A percentile compares a stretch with the other conserved stretches of the same genome.
Conservation (phyloP, 2,329 filamentous ascomycete species). For the Verticillium dahliae region DNA sequence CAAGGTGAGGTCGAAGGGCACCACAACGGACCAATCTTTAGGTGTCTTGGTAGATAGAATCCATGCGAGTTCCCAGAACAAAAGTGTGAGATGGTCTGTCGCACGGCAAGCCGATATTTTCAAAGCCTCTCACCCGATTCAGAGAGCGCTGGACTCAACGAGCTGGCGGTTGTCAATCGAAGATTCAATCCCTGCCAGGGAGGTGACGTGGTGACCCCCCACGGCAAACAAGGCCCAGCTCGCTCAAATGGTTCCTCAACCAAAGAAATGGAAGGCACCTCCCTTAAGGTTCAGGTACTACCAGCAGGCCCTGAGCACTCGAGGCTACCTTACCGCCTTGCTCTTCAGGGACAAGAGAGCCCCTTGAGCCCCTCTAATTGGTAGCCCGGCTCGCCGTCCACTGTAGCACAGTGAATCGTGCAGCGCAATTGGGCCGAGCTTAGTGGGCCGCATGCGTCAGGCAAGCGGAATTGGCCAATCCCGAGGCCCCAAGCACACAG, state of each 20-base stretch:
- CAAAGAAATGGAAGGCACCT: too few relatives aligned
- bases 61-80: too few relatives aligned
- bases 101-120: too few relatives aligned
- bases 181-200: neutral
- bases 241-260: neutral
- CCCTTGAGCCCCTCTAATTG: neutral
- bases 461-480: conserved; percentile 2
- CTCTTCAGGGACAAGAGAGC: neutral
- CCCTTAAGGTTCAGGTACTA: too few relatives aligned
- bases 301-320: neutral
- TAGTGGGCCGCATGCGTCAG: neutral
- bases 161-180: too few relatives aligned
- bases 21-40: too few relatives aligned
- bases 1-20: too few relatives aligned
- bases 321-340: neutral
- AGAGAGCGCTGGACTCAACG: too few relatives aligned
- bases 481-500: neutral
- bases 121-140: too few relatives aligned
- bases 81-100: too few relatives aligned
- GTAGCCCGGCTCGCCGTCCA: neutral
- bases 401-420: neutral
- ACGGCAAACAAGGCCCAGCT: neutral
- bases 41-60: too few relatives aligned
- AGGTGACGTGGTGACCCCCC: neutral
- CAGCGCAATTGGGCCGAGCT: neutral